Percentiles rank a stretch among this genome's conserved stretches.
phyloP scores from a whole-genome alignment of 164 flowering plant species.

The Tetrastigma voinierianum region DNA sequence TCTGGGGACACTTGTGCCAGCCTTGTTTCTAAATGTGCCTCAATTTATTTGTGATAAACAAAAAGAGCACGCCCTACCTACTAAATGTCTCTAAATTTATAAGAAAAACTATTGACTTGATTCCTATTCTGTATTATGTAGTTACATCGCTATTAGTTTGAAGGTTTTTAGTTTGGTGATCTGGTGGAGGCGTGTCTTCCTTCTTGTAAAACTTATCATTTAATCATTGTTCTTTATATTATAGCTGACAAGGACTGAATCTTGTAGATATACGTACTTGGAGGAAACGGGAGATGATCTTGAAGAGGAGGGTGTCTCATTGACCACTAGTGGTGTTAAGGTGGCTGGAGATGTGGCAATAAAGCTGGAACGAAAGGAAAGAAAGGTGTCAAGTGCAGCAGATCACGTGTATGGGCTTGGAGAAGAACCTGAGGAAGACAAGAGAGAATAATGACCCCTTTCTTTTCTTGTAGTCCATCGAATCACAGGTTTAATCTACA shows the following conservation, averaged over 20 bases:
- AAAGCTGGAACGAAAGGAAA: slow-evolving; percentile 41
- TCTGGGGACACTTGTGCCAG: too few relatives aligned
- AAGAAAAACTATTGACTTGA: too few relatives aligned
- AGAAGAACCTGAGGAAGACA: slow-evolving; percentile 43
- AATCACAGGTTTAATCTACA: background rate
- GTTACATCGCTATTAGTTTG: background rate
- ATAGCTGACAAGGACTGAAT: too few relatives aligned
- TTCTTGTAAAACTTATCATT: too few relatives aligned
- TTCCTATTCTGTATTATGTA: background rate
- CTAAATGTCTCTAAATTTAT: too few relatives aligned
- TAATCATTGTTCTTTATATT: too few relatives aligned
- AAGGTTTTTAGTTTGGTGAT: background rate
- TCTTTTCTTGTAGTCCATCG: background rate
- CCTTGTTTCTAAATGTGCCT: too few relatives aligned
- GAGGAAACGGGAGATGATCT: slow-evolving; percentile 66
- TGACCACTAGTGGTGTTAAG: slow-evolving; percentile 33
- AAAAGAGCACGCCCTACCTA: too few relatives aligned
- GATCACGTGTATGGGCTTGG: slow-evolving; percentile 40
- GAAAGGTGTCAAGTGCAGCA: slow-evolving; percentile 28
- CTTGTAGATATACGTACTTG: slow-evolving; percentile 42
- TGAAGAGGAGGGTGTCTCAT: slow-evolving; percentile 65
- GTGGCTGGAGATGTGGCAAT: slow-evolving; percentile 34
- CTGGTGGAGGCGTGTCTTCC: too few relatives aligned
- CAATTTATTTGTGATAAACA: too few relatives aligned
- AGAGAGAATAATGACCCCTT: slow-evolving; percentile 29